phyloP scores from a whole-genome alignment of 129 eudicot genomes.

The carrot (Daucus carota) region DH1_v3.0 NC_030389.2:43790001-43790500 shows the following conservation, averaged over 20 bases:
- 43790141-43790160: slow-evolving; percentile 69
- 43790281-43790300: slow-evolving; percentile 6
- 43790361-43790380: not conserved
- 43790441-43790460: slow-evolving; percentile 15
- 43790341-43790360: not conserved
- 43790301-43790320: not conserved
- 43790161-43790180: slow-evolving; percentile 60
- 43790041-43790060: slow-evolving; percentile 88
- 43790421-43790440: slow-evolving; percentile 23
- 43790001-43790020: slow-evolving; percentile 75
- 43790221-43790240: not conserved
- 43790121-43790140: slow-evolving; percentile 35
- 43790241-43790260: not conserved
- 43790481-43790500: slow-evolving; percentile 13
- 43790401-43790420: slow-evolving; percentile 64
- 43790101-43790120: slow-evolving; percentile 32
- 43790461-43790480: slow-evolving; percentile 16
- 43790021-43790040: slow-evolving; percentile 88
- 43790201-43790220: slow-evolving; percentile 53
- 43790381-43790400: slow-evolving; percentile 47
- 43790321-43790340: slow-evolving; percentile 7
- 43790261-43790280: not conserved
- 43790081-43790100: slow-evolving; percentile 57
- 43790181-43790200: slow-evolving; percentile 62
- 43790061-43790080: slow-evolving; percentile 89